Conservation (phyloP, 306 rosid species). For the Myrica gale region DNA sequence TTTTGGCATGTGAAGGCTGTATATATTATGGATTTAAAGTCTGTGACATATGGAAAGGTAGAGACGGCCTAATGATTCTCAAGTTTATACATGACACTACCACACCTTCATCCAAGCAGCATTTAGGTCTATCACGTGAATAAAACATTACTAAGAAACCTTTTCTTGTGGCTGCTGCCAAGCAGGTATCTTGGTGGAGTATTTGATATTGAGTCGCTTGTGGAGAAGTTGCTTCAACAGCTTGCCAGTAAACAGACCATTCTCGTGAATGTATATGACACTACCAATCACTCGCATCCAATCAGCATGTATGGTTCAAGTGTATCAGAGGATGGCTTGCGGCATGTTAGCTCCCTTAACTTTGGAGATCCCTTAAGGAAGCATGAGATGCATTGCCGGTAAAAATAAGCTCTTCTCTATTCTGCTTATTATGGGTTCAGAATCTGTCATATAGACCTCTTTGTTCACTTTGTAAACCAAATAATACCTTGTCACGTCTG, state of each 20-base stretch:
- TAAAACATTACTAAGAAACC: background rate
- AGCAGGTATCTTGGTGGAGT: constrained; percentile 97
- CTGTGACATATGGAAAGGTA: background rate
- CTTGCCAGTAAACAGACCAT: constrained; percentile 97
- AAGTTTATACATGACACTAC: background rate
- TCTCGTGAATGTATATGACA: constrained; percentile 87
- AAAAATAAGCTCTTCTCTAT: constrained; percentile 10
- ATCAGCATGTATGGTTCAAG: constrained; percentile 90
- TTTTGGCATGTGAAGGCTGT: background rate
- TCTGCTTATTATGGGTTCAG: background rate
- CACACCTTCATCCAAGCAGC: background rate
- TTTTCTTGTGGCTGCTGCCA: constrained; percentile 10
- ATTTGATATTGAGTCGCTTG: constrained; percentile 88
- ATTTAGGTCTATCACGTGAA: background rate
- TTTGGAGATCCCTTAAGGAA: constrained; percentile 94
- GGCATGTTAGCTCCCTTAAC: constrained; percentile 64
- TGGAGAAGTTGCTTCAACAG: constrained; percentile 94
- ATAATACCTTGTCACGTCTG: background rate
- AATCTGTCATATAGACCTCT: constrained; percentile 5
- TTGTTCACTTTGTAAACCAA: background rate
- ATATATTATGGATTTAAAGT: background rate
- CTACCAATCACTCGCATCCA: constrained; percentile 71
- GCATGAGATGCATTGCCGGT: constrained; percentile 99
- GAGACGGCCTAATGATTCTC: background rate
- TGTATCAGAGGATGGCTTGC: constrained; percentile 60